Base-by-base conservation (phyloP, 352 stramenopile genomes). In the Halophytophthora polymorphica region DNA sequence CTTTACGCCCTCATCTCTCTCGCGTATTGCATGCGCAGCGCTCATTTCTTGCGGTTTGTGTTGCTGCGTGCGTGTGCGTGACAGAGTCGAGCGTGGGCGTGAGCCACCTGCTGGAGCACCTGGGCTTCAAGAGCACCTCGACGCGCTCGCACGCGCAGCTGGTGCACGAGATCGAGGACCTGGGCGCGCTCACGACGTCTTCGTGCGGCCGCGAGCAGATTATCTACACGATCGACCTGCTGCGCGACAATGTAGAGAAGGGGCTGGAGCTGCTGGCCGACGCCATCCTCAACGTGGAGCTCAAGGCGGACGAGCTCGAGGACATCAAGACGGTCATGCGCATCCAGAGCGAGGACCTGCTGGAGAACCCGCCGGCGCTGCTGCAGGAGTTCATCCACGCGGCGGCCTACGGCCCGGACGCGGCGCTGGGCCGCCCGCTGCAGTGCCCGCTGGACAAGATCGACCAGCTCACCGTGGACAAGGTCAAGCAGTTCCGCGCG, bases 211-310 rank as follows among this genome's bases (percentile, higher is more conserved):
- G 96, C 41, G 96, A 99, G 64, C 93, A 99, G 75, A 97, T 98
- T 56, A 90, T 98, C 41, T 98, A 98, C 71, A 98, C 90, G 56
- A 88, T 98, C 53, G 96, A 99, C 68, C 69, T 98, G 39, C 69
- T 99, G 37, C 84, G 96, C 36, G 94, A 98, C 58, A 98, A 98
- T 58, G 82, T 98, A 6, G 74, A 88, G 35, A 71, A 82, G 36
- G 95, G 89, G 1, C 74, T 98, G 41, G 77, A 95, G 53, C 69
- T 99, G 48, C 70, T 99, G 15, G 80, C 86, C 2, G 90, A 97
- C 56, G 85, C 85, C 13, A 76, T 98, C 50, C 61, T 94, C 10
- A 79, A 92, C 50, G 81, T 90, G 2, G 61, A 91, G 28, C 61
- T 97, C 6, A 43, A 83, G 8, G 58, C 75, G 0, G 81, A 93